phyloP scores from a whole-genome alignment of 306 rosid species.

The Lablab purpureus region DNA sequence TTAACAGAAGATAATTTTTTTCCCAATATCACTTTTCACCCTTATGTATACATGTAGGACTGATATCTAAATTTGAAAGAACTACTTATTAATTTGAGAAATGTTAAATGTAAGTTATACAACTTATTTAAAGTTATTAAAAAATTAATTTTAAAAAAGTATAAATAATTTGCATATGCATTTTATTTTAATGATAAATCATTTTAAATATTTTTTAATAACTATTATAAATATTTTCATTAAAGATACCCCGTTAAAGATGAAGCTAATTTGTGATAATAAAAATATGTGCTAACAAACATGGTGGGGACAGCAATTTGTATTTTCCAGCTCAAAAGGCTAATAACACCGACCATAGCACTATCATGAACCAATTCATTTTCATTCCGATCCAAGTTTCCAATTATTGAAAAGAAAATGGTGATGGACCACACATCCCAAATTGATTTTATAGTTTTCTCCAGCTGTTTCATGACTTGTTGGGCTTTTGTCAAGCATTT shows the following conservation, averaged over 20 bases:
- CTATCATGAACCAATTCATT: slow-evolving; percentile 9
- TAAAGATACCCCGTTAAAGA: too few species aligned
- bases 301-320: slow-evolving; percentile 57
- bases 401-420: slow-evolving; percentile 32
- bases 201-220: too few species aligned
- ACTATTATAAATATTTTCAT: too few species aligned
- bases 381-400: slow-evolving; percentile 35
- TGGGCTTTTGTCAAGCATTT: neutral
- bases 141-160: too few species aligned
- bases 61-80: too few species aligned
- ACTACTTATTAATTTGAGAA: too few species aligned
- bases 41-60: neutral
- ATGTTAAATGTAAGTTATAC: too few species aligned
- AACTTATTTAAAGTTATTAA: too few species aligned
- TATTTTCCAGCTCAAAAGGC: slow-evolving; percentile 57
- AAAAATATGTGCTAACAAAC: slow-evolving; percentile 42
- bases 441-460: neutral
- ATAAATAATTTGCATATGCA: too few species aligned
- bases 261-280: neutral
- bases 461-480: slow-evolving; percentile 2
- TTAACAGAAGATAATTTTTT: neutral
- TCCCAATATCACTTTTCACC: neutral
- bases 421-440: slow-evolving; percentile 2
- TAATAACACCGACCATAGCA: slow-evolving; percentile 29
- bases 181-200: too few species aligned